Evolutionary conservation across 2,329 filamentous ascomycete species (phyloP), one percentile per base, ranked within the genome.

Genomic region (Pestalotiopsis sp.): DNA sequence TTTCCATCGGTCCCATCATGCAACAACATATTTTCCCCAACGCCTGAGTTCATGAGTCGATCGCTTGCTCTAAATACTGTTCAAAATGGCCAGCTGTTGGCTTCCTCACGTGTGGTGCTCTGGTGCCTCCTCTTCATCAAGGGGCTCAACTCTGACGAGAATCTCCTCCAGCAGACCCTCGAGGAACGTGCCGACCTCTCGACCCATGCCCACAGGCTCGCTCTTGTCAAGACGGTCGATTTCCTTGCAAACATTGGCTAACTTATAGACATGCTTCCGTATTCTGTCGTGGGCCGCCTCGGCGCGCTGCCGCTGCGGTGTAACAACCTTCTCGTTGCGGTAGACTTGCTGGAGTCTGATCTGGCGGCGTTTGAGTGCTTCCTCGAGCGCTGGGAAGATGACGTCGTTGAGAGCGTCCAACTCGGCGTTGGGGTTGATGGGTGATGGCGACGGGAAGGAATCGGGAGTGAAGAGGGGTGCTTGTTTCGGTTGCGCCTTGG

Each of bases 161-260:
- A 99, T 92, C 83, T 99, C 96, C 79, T 99, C 96, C 41, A 99
- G 83, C 71, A 98, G 89, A 0, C 95, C 95, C 79, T 99, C 96
- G 7, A 98, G 81, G 74, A 98, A 97, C 1, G 93, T 93, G 59
- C 91, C 90, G 2, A 97, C 94, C 31, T 95, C 95, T 59, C 93
- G 91, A 0, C 94, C 95, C 95, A 98, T 98, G 1, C 94, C 94
- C 12, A 98, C 94, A 5, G 94, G 93, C 73, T 94, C 92, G 58
- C 91, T 89, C 78, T 92, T 92, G 80, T 99, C 96, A 80, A 91
- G 93, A 71, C 92, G 88, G 79, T 99, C 95, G 75, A 99, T 94
- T 78, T 97, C 94, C 76, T 91, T 92, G 80, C 97, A 97, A 27
- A 95, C 86, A 69, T 92, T 90, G 2, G 91, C 92, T 38, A 97